phyloP scores from a whole-genome alignment of 148 eudicot genomes.

The Rhododendron kiyosumense region DNA sequence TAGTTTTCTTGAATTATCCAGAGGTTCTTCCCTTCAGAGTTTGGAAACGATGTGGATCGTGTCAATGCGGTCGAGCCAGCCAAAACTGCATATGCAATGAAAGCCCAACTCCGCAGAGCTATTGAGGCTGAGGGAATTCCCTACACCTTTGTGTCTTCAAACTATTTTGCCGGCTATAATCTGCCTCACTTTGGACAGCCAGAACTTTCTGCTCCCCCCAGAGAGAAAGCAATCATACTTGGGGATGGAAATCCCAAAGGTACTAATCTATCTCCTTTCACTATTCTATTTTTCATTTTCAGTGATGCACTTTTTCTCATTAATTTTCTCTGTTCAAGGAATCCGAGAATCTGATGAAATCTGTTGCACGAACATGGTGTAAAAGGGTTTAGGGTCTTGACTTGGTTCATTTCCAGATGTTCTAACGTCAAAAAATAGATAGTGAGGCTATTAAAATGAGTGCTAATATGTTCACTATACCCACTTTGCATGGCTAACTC shows the following conservation, averaged over 20 bases:
- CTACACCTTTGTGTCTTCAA: slow-evolving; percentile 39
- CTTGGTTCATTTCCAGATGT: background rate
- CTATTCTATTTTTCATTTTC: background rate
- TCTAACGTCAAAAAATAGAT: background rate
- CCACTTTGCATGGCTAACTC: background rate
- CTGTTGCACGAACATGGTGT: background rate
- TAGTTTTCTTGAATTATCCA: slow-evolving; percentile 10
- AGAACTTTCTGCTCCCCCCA: slow-evolving; percentile 45
- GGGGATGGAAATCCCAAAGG: slow-evolving; percentile 66
- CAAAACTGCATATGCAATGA: slow-evolving; percentile 23
- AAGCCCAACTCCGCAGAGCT: slow-evolving; percentile 43
- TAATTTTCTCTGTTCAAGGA: slow-evolving; percentile 1
- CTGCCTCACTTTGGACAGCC: slow-evolving; percentile 45
- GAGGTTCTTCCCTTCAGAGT: slow-evolving; percentile 67
- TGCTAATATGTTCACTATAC: no score
- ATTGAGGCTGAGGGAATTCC: slow-evolving; percentile 63
- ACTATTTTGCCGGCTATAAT: slow-evolving; percentile 51
- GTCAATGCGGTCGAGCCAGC: slow-evolving; percentile 49
- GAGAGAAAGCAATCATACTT: slow-evolving; percentile 32
- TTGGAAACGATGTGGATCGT: slow-evolving; percentile 53
- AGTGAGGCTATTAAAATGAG: background rate
- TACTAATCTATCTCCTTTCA: background rate
- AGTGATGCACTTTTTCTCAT: background rate
- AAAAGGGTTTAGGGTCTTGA: background rate
- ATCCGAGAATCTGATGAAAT: background rate